Evolutionary conservation across 441 rosid species (phyloP).

Genomic region (Mallotus japonicus): DNA sequence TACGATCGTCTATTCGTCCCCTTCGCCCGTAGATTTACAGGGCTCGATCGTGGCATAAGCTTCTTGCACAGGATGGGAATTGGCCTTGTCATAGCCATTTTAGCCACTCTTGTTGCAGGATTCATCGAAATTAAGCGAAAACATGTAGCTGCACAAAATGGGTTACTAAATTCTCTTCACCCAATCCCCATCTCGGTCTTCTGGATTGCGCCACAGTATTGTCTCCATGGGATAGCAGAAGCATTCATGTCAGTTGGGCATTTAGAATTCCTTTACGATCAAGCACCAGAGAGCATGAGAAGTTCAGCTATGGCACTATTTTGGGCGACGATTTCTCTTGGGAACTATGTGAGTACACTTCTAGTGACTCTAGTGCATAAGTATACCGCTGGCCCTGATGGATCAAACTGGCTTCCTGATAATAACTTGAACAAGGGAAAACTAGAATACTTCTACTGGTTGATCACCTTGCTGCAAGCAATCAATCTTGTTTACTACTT

Average conservation of each 20-base stretch:
- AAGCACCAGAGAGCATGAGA: conserved; percentile 92
- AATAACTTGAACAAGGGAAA: conserved; percentile 70
- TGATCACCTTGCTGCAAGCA: conserved; percentile 62
- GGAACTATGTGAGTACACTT: conserved; percentile 76
- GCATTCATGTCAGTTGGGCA: conserved; percentile 93
- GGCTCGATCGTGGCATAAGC: conserved; percentile 78
- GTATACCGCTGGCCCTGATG: conserved; percentile 53
- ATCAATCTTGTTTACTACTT: conserved; percentile 64
- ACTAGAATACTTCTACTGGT: conserved; percentile 85
- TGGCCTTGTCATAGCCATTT: conserved; percentile 65
- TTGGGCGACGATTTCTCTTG: conserved; percentile 69
- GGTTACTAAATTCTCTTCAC: conserved; percentile 40
- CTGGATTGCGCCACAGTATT: conserved; percentile 80
- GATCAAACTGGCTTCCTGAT: conserved; percentile 88
- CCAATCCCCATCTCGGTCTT: conserved; percentile 62
- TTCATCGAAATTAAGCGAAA: conserved; percentile 70
- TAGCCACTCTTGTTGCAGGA: conserved; percentile 80
- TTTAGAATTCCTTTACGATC: conserved; percentile 85
- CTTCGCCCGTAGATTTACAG: conserved; percentile 52
- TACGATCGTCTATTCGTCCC: conserved; percentile 70
- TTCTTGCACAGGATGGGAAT: conserved; percentile 85
- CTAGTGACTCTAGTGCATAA: conserved; percentile 66
- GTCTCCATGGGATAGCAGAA: conserved; percentile 86
- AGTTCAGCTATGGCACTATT: conserved; percentile 76
- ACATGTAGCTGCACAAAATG: conserved; percentile 46